Percentiles rank a stretch among this genome's conserved stretches.
Conservation (phyloP, 805 yeast species). For the Pichia deserticola region DNA sequence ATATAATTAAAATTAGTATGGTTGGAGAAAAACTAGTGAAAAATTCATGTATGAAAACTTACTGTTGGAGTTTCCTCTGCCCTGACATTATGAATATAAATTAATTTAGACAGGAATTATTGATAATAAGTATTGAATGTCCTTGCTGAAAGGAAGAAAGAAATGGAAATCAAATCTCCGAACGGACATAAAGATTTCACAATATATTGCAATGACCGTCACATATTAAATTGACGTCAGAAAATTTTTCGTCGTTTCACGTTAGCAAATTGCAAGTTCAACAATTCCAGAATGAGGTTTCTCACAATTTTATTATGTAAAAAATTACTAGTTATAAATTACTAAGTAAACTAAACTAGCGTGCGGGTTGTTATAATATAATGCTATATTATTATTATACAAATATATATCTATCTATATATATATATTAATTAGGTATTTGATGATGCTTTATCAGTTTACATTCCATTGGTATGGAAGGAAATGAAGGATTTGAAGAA, state of each 20-base stretch:
- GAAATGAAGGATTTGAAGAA: not conserved
- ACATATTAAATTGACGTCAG: not conserved
- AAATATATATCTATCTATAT: not conserved
- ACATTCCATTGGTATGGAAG: not conserved
- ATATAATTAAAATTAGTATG: too few species aligned
- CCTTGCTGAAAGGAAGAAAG: not conserved
- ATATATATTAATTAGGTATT: not conserved
- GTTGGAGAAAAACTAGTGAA: not conserved
- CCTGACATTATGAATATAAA: constrained; percentile 23
- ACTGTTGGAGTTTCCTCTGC: constrained; percentile 34
- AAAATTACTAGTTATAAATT: not conserved
- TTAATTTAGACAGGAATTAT: not conserved
- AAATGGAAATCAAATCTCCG: not conserved
- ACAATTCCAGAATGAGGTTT: not conserved
- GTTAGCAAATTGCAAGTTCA: not conserved
- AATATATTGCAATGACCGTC: too few species aligned
- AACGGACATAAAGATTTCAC: not conserved
- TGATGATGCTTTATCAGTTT: not conserved
- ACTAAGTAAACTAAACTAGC: too few species aligned
- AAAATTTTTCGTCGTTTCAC: constrained; percentile 1
- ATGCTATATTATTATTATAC: too few species aligned
- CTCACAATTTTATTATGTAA: not conserved
- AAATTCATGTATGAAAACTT: constrained; percentile 13
- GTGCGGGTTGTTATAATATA: not conserved
- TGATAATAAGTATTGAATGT: not conserved